Base-by-base conservation (phyloP, 1,139 yeast genomes). In the Sugiyamaella paludigena region DNA sequence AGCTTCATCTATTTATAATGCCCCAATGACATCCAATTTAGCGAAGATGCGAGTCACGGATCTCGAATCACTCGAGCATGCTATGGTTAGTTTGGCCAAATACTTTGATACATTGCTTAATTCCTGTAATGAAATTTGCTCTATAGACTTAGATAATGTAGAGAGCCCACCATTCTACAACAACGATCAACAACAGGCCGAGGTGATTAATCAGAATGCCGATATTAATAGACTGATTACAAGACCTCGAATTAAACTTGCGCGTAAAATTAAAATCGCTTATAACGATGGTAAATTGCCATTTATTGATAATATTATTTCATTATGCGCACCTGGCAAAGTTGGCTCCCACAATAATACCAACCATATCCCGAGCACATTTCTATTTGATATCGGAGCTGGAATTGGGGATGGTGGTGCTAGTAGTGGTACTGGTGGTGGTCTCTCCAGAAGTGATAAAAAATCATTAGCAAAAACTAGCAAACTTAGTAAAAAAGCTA, bases 211-310 rank as follows among this genome's bases (percentile, higher is more conserved):
- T 28, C 37, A 34, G 34, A 70, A 61, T 7, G 51, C 47, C 11
- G 54, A 54, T 7, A 40, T 56, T 7, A 52, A 58, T 29, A 52
- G 59, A 1, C 58, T 70, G n/a, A 63, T 84, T 40, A 66, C 76
- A 26, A 74, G 81, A 50, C 82, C 78, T 53, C 76, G 83, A 49
- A 64, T 87, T 27, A 75, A 75, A 43, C 65, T 86, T 26, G 87
- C 89, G 0, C 71, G 84, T 0, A 74, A 74, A 50, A 65, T 87
- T 52, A 83, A 83, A 60, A 68, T 82, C 1, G 67, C 80, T 35
- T 72, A 83, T 56, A 68, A 73, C 19, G 57, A 72, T 2, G 78
- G 79, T 0, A 67, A 76, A 36, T 66, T 83, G 12, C 66, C 71
- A 19, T 3, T 19, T 19, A 19, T 19, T 19, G 24, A 19, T 19